Evolutionary conservation across 23 red algal species (phyloP).

Genomic region (Gracilaria vermiculophylla): DNA sequence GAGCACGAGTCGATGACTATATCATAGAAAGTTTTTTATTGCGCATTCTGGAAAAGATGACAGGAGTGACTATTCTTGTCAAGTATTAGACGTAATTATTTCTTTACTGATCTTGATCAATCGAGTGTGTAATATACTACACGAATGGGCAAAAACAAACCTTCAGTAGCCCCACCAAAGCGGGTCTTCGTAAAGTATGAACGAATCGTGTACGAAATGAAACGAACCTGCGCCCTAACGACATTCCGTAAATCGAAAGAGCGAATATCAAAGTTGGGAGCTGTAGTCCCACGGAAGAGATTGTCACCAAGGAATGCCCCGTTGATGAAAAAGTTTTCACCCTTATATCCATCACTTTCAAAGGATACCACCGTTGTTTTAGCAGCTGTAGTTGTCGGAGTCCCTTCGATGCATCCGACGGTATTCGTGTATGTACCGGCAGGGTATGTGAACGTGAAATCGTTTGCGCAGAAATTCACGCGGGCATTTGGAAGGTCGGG

Average conservation of each 20-base stretch:
- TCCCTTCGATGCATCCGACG: constrained; percentile 23
- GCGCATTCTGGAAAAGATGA: no score
- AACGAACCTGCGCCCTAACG: neutral
- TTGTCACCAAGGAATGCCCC: constrained; percentile 12
- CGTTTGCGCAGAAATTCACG: constrained; percentile 19
- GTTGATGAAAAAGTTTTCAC: constrained; percentile 20
- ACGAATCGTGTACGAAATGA: constrained; percentile 19
- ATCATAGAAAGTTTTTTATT: no score
- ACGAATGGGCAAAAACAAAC: constrained; percentile 20
- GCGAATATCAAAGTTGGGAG: constrained; percentile 25
- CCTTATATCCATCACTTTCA: constrained; percentile 43
- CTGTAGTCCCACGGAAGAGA: neutral
- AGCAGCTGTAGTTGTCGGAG: neutral
- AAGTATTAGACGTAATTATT: no score
- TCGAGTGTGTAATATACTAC: constrained; percentile 16
- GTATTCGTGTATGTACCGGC: constrained; percentile 26
- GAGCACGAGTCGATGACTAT: no score
- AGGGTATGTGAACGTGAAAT: constrained; percentile 40
- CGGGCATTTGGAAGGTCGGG: constrained; percentile 15
- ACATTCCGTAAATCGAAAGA: constrained; percentile 13
- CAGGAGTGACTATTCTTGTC: no score
- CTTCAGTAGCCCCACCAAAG: constrained; percentile 16
- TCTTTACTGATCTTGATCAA: no score
- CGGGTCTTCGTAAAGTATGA: neutral
- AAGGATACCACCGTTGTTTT: constrained; percentile 25